phyloP scores from a whole-genome alignment of 2,329 filamentous ascomycete species.

The Colletotrichum magnum region DNA sequence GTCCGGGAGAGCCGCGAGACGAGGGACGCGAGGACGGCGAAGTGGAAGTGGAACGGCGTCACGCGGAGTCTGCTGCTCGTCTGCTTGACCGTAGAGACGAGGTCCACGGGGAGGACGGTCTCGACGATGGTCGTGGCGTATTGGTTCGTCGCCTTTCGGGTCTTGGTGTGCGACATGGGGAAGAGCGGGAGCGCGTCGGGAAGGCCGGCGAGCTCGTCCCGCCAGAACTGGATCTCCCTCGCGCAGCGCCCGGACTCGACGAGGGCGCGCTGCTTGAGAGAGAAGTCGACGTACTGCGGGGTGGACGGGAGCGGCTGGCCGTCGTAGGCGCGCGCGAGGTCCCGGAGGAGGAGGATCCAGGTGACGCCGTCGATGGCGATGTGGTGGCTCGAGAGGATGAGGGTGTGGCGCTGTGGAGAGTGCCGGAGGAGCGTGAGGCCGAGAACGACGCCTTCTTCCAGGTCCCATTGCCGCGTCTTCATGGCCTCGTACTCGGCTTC shows the following conservation, averaged over 20 bases:
- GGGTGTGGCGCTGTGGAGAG: conserved; percentile 46
- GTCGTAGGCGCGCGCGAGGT: conserved; percentile 60
- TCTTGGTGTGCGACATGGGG: conserved; percentile 43
- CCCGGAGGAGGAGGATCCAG: conserved; percentile 57
- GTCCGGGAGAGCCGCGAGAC: not conserved
- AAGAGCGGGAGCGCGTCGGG: conserved; percentile 51
- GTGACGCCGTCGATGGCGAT: conserved; percentile 65
- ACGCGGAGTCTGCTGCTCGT: conserved; percentile 2
- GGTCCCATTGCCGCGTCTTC: conserved; percentile 1
- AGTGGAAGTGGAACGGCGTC: conserved; percentile 60
- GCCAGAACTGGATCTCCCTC: conserved; percentile 53
- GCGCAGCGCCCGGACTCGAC: conserved; percentile 47
- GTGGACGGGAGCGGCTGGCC: conserved; percentile 43
- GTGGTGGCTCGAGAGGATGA: conserved; percentile 63
- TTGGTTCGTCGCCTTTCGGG: not conserved
- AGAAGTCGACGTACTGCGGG: conserved; percentile 54
- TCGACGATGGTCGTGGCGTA: conserved; percentile 10
- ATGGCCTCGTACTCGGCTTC: not conserved
- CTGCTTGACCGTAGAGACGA: conserved; percentile 5
- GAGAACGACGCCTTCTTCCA: conserved; percentile 4
- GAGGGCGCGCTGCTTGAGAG: conserved; percentile 48
- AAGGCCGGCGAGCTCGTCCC: conserved; percentile 41
- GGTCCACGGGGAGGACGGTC: not conserved
- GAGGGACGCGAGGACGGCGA: conserved; percentile 52
- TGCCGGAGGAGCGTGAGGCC: conserved; percentile 12